phyloP scores from a whole-genome alignment of 352 stramenopile species.

The Blastocystis sp. region DNA sequence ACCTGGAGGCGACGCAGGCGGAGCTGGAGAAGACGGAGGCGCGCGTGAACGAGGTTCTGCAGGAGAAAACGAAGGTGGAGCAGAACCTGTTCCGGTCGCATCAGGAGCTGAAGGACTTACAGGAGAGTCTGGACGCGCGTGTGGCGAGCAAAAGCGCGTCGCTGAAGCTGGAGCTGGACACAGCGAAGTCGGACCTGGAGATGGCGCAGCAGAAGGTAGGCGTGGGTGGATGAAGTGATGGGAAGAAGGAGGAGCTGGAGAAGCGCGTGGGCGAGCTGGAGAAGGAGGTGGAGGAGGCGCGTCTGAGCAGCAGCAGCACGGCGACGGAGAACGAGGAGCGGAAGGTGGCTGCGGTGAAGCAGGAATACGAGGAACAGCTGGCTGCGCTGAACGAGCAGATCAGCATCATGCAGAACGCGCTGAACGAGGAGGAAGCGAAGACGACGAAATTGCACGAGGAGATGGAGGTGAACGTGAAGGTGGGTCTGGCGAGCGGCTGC shows the following conservation, averaged over 20 bases:
- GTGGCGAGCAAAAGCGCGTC: neutral
- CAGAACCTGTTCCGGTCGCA: slow-evolving; percentile 45
- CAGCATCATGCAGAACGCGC: neutral
- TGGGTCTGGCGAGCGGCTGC: neutral
- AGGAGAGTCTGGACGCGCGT: neutral
- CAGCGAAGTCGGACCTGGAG: neutral
- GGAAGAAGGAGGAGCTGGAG: slow-evolving; percentile 28
- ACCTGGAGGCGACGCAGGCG: neutral
- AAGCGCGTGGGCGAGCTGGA: neutral
- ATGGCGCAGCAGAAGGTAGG: neutral
- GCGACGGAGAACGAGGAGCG: neutral
- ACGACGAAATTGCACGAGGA: neutral
- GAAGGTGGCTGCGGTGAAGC: neutral
- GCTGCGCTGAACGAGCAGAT: slow-evolving; percentile 39
- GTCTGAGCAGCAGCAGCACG: neutral
- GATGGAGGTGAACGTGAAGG: slow-evolving; percentile 20
- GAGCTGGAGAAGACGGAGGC: neutral
- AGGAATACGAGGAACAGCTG: slow-evolving; percentile 14
- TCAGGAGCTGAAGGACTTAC: slow-evolving; percentile 35
- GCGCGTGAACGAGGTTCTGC: slow-evolving; percentile 25
- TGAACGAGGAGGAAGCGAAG: slow-evolving; percentile 2
- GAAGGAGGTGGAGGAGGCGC: slow-evolving; percentile 20
- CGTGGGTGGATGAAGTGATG: neutral
- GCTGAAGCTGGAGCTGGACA: slow-evolving; percentile 19
- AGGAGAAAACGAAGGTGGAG: slow-evolving; percentile 46